Conservation (phyloP, 2,329 filamentous ascomycete species). For the Alternaria ventricosa region DNA sequence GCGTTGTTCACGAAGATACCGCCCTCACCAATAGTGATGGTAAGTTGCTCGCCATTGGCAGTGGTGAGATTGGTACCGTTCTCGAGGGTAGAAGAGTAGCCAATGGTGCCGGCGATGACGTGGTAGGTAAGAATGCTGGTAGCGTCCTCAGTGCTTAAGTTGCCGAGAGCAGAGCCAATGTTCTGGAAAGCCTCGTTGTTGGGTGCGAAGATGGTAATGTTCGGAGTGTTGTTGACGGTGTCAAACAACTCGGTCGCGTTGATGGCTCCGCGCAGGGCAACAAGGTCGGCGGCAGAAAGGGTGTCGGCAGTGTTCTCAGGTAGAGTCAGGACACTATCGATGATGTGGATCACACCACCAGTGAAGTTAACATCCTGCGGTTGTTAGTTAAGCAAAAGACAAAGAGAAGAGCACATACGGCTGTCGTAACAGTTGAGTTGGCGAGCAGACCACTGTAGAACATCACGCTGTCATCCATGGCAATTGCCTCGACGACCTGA, state of each 20-base stretch:
- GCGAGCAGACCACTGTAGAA: slow-evolving; percentile 62
- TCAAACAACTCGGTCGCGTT: slow-evolving; percentile 48
- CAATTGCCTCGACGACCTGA: slow-evolving; percentile 61
- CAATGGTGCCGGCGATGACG: slow-evolving; percentile 62
- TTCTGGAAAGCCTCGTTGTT: slow-evolving; percentile 65
- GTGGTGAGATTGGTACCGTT: slow-evolving; percentile 51
- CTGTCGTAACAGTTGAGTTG: slow-evolving; percentile 56
- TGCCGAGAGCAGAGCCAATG: slow-evolving; percentile 60
- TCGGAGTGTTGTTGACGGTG: slow-evolving; percentile 50
- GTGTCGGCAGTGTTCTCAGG: slow-evolving; percentile 43
- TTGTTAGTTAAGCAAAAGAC: neutral
- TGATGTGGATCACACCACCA: slow-evolving; percentile 56
- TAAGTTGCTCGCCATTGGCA: slow-evolving; percentile 48
- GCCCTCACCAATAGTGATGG: slow-evolving; percentile 47
- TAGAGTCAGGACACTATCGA: slow-evolving; percentile 53
- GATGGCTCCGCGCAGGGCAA: slow-evolving; percentile 52
- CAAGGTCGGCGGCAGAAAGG: slow-evolving; percentile 46
- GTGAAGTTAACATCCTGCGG: slow-evolving; percentile 52
- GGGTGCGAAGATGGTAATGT: slow-evolving; percentile 71
- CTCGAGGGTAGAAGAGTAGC: slow-evolving; percentile 58
- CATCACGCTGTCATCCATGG: slow-evolving; percentile 52
- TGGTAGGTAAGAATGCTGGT: slow-evolving; percentile 68
- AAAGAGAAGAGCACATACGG: slow-evolving; percentile 49
- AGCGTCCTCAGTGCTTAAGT: slow-evolving; percentile 58
- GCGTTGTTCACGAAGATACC: slow-evolving; percentile 55